Conservation (phyloP, 1,284 basidiomycete species). For the Cutaneotrichosporon sp. region DNA sequence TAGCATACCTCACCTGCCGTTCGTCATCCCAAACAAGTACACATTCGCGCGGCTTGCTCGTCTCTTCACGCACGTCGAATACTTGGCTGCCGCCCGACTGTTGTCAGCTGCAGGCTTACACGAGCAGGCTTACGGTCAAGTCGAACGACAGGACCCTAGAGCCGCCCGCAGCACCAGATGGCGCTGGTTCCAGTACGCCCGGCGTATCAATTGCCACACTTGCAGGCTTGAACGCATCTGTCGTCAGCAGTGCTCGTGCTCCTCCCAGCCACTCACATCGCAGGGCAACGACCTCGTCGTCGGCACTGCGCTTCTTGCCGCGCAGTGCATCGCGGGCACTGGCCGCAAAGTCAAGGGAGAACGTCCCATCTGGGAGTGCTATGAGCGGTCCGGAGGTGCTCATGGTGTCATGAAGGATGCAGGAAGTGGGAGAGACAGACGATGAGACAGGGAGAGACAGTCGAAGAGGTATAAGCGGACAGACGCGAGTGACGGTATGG, state of each 20-base stretch:
- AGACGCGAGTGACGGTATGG: too few relatives aligned
- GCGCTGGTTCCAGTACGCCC: conserved; percentile 22
- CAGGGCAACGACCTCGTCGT: conserved; percentile 15
- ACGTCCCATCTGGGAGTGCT: conserved; percentile 17
- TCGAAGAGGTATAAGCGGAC: not conserved
- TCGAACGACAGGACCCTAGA: conserved; percentile 6
- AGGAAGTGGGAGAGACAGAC: not conserved
- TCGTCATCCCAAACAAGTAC: conserved; percentile 37
- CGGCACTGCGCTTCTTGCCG: not conserved
- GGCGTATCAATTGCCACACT: conserved; percentile 28
- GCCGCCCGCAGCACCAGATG: not conserved
- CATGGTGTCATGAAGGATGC: conserved; percentile 11
- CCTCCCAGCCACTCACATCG: conserved; percentile 9
- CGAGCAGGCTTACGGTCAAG: not conserved
- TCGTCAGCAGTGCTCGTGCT: not conserved
- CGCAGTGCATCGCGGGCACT: conserved; percentile 7
- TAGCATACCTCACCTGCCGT: conserved; percentile 25
- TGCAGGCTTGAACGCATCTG: conserved; percentile 44
- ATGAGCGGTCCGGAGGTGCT: conserved; percentile 16
- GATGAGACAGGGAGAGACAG: not conserved
- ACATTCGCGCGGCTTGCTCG: conserved; percentile 36
- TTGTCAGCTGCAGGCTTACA: not conserved
- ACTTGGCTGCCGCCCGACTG: conserved; percentile 30
- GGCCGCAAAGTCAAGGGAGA: conserved; percentile 12
- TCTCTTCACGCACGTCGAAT: conserved; percentile 39